These are phyloP conservation scores for Didymellaceae sp. DNA, from an alignment of 2,329 filamentous ascomycete genomes.

Conservation along the genomic window DNA sequence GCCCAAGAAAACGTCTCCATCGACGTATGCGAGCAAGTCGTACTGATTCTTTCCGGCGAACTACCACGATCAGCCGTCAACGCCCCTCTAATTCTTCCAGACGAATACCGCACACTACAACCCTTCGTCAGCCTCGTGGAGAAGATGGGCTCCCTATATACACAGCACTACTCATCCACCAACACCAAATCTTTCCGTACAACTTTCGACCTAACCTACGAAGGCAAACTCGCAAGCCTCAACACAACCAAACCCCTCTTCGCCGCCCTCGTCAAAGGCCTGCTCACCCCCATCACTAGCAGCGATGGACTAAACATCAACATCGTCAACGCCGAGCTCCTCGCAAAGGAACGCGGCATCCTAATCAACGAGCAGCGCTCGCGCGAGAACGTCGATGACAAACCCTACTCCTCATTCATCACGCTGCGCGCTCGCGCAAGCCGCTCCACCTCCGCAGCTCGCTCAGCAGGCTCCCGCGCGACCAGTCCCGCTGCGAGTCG, in stretches of 20 bases:
- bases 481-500: constrained; percentile 39
- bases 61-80: constrained; percentile 80
- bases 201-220: constrained; percentile 78
- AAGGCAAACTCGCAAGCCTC: constrained; percentile 74
- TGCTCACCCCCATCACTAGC: constrained; percentile 71
- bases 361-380: constrained; percentile 76
- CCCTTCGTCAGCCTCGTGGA: constrained; percentile 79
- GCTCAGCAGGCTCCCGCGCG: constrained; percentile 25
- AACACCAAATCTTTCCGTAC: constrained; percentile 60
- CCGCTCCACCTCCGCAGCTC: constrained; percentile 43
- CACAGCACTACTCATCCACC: constrained; percentile 69
- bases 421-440: constrained; percentile 66
- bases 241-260: constrained; percentile 80
- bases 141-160: constrained; percentile 80
- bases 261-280: constrained; percentile 78
- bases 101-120: constrained; percentile 78
- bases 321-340: constrained; percentile 79
- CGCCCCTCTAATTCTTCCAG: constrained; percentile 79
- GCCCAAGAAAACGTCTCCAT: constrained; percentile 85
- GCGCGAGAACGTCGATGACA: constrained; percentile 64
- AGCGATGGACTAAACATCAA: constrained; percentile 74
- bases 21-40: constrained; percentile 81
- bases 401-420: constrained; percentile 73
- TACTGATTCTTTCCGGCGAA: constrained; percentile 73
- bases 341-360: constrained; percentile 79